Percentiles rank a stretch among this genome's conserved stretches.
These are phyloP conservation scores for Auxenochlorella pyrenoidosa DNA, from an alignment of 139 green algal genomes.

Conservation along the genomic window DNA sequence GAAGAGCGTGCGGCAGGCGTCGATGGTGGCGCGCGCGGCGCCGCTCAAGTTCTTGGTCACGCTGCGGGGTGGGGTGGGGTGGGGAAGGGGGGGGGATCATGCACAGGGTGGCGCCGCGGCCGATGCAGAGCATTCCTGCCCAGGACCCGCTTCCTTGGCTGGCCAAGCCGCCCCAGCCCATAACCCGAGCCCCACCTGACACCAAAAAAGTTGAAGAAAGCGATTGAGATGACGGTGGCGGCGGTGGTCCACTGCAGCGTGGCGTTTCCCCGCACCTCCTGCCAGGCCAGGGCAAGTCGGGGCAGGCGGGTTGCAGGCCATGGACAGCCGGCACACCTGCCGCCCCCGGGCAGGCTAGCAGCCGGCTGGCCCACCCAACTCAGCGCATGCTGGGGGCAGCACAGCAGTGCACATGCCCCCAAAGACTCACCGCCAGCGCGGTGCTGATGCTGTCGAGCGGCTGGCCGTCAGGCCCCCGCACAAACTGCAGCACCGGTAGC, in stretches of 20 bases:
- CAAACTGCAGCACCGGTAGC: constrained; percentile 66
- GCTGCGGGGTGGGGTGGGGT: neutral
- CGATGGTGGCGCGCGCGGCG: constrained; percentile 80
- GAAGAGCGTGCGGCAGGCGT: constrained; percentile 85
- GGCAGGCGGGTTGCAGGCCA: neutral
- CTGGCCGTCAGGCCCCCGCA: constrained; percentile 57
- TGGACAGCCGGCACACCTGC: neutral
- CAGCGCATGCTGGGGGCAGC: neutral
- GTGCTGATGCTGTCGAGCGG: constrained; percentile 66
- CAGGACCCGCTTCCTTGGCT: neutral
- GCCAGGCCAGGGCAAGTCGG: neutral
- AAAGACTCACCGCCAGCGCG: constrained; percentile 22
- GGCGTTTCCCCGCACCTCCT: constrained; percentile 17
- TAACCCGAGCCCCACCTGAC: neutral
- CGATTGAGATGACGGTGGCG: constrained; percentile 72
- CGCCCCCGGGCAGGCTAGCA: too few relatives aligned
- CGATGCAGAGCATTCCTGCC: neutral
- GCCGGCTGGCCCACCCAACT: too few relatives aligned
- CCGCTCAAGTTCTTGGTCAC: constrained; percentile 79
- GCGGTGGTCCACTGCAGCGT: constrained; percentile 37
- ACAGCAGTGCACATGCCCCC: too few relatives aligned
- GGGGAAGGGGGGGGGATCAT: neutral
- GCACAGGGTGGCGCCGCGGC: neutral
- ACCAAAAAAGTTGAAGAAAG: constrained; percentile 87
- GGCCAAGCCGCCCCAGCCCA: neutral